Evolutionary conservation across 2,329 filamentous ascomycete genomes (phyloP).

Genomic region (Capronia americana): DNA sequence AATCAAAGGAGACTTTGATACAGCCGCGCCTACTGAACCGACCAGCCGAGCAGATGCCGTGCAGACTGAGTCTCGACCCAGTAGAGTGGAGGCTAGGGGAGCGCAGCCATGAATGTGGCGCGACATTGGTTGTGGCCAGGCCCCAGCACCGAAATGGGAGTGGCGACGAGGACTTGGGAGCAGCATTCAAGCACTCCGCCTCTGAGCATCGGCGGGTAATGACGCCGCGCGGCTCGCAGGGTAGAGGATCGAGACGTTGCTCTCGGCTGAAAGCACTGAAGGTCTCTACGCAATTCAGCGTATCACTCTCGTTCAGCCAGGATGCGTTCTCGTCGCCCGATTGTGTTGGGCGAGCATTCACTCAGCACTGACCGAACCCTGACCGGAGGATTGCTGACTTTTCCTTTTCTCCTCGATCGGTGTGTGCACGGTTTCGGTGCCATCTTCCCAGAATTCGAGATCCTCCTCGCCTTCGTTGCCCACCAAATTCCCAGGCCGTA

Average conservation of each 20-base stretch:
- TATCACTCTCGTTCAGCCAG: not conserved
- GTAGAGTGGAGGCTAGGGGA: not conserved
- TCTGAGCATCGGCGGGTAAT: not conserved
- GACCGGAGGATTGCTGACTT: not conserved
- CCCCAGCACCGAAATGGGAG: not conserved
- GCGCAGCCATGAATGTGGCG: not conserved
- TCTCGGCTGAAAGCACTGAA: not conserved
- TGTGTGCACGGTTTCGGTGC: constrained; percentile 50
- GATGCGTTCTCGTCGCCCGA: not conserved
- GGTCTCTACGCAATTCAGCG: not conserved
- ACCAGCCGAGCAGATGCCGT: not conserved
- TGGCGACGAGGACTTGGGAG: not conserved
- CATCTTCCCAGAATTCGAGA: constrained; percentile 89
- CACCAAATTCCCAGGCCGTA: constrained; percentile 65
- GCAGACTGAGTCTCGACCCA: not conserved
- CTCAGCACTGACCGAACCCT: not conserved
- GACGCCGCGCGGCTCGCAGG: not conserved
- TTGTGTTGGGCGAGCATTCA: not conserved
- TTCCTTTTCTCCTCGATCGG: constrained; percentile 21
- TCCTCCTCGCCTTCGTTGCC: constrained; percentile 72
- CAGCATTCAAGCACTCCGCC: not conserved
- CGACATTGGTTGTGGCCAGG: not conserved
- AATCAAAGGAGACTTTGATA: not conserved
- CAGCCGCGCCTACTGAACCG: not conserved
- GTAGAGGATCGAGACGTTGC: not conserved